Percentiles rank a stretch among this genome's conserved stretches.
These are phyloP conservation scores for Vitis hybrid DNA, from an alignment of 177 flowering plant species.

Conservation along the genomic window DNA sequence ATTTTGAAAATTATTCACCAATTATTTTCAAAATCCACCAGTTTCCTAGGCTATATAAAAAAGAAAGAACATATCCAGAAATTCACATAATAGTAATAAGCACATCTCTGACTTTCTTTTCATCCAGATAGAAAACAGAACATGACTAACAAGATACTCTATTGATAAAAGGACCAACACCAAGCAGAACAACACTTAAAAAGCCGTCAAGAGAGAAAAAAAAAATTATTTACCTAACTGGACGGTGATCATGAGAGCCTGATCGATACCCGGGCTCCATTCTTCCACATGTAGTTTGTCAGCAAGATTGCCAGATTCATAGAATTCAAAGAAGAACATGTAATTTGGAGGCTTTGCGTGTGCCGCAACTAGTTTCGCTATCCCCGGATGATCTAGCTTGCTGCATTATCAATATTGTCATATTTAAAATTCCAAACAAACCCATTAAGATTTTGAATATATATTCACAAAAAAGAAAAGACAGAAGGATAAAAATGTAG, in stretches of 20 bases:
- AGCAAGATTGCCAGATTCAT: constrained; percentile 57
- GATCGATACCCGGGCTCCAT: constrained; percentile 58
- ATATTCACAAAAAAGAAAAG: background rate
- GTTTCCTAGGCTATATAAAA: no score
- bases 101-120: no score
- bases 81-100: no score
- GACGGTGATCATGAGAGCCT: constrained; percentile 42
- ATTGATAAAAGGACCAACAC: no score
- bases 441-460: background rate
- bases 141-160: no score
- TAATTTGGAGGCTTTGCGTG: constrained; percentile 92
- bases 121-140: no score
- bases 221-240: constrained; percentile 50
- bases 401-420: constrained; percentile 29
- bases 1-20: no score
- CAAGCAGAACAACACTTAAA: background rate
- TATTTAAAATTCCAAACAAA: background rate
- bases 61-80: no score
- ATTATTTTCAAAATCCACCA: no score
- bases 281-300: constrained; percentile 75
- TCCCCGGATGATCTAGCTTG: constrained; percentile 75
- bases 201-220: background rate
- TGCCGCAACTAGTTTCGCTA: constrained; percentile 74
- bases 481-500: constrained; percentile 9
- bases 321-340: constrained; percentile 75